Base-by-base conservation (phyloP, 2,329 filamentous ascomycete genomes). In the Ceratocystis harringtonii region DNA sequence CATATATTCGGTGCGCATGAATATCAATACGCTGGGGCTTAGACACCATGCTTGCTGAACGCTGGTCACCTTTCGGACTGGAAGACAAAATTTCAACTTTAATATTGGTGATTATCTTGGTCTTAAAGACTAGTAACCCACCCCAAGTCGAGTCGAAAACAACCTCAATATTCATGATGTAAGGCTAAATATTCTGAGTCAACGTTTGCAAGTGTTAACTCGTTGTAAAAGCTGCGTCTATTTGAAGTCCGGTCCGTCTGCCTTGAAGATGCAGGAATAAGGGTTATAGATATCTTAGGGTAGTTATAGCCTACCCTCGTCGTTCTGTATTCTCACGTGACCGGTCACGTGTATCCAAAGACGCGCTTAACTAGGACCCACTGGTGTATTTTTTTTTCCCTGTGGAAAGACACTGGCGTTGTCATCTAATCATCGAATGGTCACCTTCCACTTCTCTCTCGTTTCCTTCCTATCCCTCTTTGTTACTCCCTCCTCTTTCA, bases 291-390 rank as follows among this genome's bases (percentile, higher is more conserved):
- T 7, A 5, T 1, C 6, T 52, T 58, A 58, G 55, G 55, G 55
- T 58, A 17, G 15, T 3, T 5, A 1, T 2, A 2, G 12, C 3
- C 12, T 7, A n/a, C 25, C 15, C 2, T 22, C 2, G 10, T 41
- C 10, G 36, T 15, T 41, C 3, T 41, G 36, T 41, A 4, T 5
- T 0, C 6, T 0, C 55, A 30, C 19, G 61, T 62, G 52, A 57
- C 22, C 7, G 0, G 5, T 25, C 63, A 64, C 63, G 63, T 64
- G 63, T 5, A 10, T 3, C 1, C 2, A 22, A 62, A 3, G 25
- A 50, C 61, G 61, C 61, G 43, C 61, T 62, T 8, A 50, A 50
- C 19, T 10, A 55, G 36, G 65, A 66, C 65, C 65, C 61, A 66
- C 61, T 8, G 52, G 19, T 43, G 17, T 41, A 48, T 32, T 66